Conservation (phyloP, 352 stramenopile species). For the Albugo candida region DNA sequence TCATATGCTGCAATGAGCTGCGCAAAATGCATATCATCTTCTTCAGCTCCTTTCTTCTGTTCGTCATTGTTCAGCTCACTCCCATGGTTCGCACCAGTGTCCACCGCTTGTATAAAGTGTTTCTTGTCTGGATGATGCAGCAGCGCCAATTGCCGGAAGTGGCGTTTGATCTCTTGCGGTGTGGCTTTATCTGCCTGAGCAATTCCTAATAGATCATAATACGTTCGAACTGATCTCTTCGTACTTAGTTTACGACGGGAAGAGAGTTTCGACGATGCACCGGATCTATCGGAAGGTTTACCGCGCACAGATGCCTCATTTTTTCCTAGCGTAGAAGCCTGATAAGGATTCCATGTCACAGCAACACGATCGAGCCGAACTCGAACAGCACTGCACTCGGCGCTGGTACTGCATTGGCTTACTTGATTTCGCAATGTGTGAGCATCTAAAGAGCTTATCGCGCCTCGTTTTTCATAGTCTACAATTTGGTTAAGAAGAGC, state of each 20-base stretch:
- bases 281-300: conserved; percentile 3
- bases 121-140: conserved; percentile 53
- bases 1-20: conserved; percentile 46
- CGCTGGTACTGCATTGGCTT: conserved; percentile 28
- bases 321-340: conserved; percentile 14
- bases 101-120: conserved; percentile 5
- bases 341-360: conserved; percentile 58
- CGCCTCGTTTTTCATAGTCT: conserved; percentile 24
- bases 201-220: conserved; percentile 40
- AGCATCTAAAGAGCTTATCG: conserved; percentile 32
- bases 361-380: conserved; percentile 31
- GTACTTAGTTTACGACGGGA: background rate
- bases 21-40: conserved; percentile 35
- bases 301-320: background rate
- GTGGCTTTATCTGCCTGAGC: conserved; percentile 10
- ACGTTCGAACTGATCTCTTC: conserved; percentile 14
- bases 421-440: conserved; percentile 47
- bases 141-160: conserved; percentile 48
- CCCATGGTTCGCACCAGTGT: background rate
- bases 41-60: background rate
- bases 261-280: conserved; percentile 3
- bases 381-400: conserved; percentile 35
- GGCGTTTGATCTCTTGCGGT: conserved; percentile 28
- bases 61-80: conserved; percentile 1
- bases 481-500: conserved; percentile 32